A percentile compares a stretch with the other conserved stretches of the same genome.
These are phyloP conservation scores for Neurospora sp. DNA, from an alignment of 495 filamentous ascomycete species.

Conservation along the genomic window DNA sequence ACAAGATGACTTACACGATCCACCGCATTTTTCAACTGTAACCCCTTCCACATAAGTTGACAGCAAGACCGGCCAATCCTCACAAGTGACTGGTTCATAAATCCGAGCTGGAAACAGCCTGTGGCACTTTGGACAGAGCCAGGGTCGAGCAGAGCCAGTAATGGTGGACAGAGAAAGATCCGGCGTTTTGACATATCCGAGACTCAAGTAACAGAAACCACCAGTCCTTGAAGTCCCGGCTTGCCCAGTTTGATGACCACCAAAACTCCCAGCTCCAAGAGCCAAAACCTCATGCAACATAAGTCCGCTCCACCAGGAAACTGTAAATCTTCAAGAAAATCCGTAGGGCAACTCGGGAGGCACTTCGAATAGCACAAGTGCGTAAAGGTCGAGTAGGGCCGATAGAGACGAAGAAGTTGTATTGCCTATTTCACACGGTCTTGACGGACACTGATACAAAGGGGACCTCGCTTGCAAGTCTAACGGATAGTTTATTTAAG, in stretches of 20 bases:
- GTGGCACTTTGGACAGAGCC: background rate
- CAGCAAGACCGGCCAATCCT: background rate
- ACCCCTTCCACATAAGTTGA: background rate
- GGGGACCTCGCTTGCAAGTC: slow-evolving; percentile 34
- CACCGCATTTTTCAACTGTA: background rate
- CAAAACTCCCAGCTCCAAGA: background rate
- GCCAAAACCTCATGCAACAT: background rate
- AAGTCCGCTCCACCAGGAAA: background rate
- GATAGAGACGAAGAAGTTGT: slow-evolving; percentile 13
- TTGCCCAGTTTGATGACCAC: background rate
- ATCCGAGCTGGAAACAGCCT: background rate
- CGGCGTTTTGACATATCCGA: background rate
- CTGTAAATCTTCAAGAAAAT: background rate
- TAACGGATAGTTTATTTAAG: slow-evolving; percentile 29
- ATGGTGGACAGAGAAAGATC: background rate
- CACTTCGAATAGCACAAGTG: background rate
- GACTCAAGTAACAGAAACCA: background rate
- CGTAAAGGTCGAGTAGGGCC: background rate
- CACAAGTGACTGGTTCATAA: background rate
- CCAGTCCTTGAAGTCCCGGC: background rate
- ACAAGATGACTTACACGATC: background rate
- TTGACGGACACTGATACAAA: slow-evolving; percentile 38
- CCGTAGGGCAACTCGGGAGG: background rate
- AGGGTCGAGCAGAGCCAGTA: background rate
- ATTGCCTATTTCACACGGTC: slow-evolving; percentile 38